Conservation (phyloP, 768 basidiomycete genomes). For the Cystofilobasidium macerans region DNA sequence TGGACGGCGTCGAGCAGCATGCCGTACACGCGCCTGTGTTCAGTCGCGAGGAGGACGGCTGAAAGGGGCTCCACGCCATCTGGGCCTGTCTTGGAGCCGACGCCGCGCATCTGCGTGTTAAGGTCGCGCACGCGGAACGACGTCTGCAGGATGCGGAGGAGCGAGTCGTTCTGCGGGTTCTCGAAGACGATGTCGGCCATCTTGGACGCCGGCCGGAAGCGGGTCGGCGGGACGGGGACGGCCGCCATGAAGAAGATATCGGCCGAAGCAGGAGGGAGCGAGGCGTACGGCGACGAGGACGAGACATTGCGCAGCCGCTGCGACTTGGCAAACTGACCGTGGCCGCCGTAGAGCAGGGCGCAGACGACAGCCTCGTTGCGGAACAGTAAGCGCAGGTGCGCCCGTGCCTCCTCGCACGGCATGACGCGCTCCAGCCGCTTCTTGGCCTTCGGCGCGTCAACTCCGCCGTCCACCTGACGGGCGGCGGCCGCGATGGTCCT, state of each 20-base stretch:
- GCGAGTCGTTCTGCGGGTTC: conserved; percentile 85
- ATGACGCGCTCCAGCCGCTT: conserved; percentile 62
- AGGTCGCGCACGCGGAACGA: conserved; percentile 58
- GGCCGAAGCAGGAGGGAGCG: conserved; percentile 40
- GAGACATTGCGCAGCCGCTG: conserved; percentile 2
- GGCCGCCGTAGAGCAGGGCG: conserved; percentile 78
- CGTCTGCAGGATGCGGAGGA: conserved; percentile 67
- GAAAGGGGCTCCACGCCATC: conserved; percentile 38
- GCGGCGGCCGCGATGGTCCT: conserved; percentile 48
- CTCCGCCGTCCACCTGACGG: conserved; percentile 40
- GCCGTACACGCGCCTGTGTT: conserved; percentile 51
- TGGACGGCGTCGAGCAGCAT: conserved; percentile 67
- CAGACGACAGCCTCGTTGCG: conserved; percentile 69
- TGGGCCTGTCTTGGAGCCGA: conserved; percentile 41
- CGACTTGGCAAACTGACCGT: conserved; percentile 61
- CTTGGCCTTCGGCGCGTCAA: conserved; percentile 41
- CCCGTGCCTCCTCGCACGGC: conserved; percentile 82
- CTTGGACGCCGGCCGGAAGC: conserved; percentile 85
- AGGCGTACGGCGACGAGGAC: conserved; percentile 4
- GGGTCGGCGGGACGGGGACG: conserved; percentile 79
- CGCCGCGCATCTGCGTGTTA: conserved; percentile 48
- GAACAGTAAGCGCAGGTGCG: conserved; percentile 82
- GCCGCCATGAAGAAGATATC: conserved; percentile 98
- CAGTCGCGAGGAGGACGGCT: conserved; percentile 41
- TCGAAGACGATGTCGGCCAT: conserved; percentile 90